Evolutionary conservation across 768 basidiomycete species (phyloP), one percentile per base, ranked within the genome.

Genomic region (Mycena olivaceomarginata): DNA sequence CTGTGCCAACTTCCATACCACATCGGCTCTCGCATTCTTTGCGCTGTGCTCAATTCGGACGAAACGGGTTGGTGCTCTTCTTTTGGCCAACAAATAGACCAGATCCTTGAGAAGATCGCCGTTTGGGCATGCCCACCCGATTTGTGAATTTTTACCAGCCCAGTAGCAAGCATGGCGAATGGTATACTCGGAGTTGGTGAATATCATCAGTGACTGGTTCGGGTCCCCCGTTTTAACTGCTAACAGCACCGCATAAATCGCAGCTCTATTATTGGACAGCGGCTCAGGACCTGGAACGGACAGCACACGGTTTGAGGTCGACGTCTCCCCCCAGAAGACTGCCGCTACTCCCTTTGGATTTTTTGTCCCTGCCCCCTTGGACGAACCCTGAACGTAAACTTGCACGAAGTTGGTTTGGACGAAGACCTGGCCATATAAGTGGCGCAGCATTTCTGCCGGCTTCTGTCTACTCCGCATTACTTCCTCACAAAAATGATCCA

Each of bases 231-330:
- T 13, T 20, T 20, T 15, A 10, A 48, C 67, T 40, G 39, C 59
- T 15, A 60, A 60, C 11, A 60, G 59, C 7, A 37, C 59, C 31
- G 25, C 59, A 60, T 60, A 60, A 12, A 60, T 60, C 39, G 31
- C 59, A 6, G 59, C 59, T 13, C 59, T 31, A 60, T 60, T 60
- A 37, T 20, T 60, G 31, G 59, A 37, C 15, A 11, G 11, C 16
- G 25, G 59, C 31, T 37, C 59, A 20, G 59, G 59, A 4, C 59
- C 59, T 15, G 59, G 59, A 20, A 60, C 25, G 15, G 64, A 78
- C 0, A 82, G 86, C 5, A 82, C 78, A 0, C 86, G 82, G 0
- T 81, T 60, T 15, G 59, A 10, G 4, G 10, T 4, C 6, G 59
- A 31, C 10, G 59, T 37, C 25, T n/a, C n/a, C 59, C 59, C 59